Percentiles rank a stretch among this genome's conserved stretches.
Conservation (phyloP, 345 rosid species). For the Laguncularia racemosa region DNA sequence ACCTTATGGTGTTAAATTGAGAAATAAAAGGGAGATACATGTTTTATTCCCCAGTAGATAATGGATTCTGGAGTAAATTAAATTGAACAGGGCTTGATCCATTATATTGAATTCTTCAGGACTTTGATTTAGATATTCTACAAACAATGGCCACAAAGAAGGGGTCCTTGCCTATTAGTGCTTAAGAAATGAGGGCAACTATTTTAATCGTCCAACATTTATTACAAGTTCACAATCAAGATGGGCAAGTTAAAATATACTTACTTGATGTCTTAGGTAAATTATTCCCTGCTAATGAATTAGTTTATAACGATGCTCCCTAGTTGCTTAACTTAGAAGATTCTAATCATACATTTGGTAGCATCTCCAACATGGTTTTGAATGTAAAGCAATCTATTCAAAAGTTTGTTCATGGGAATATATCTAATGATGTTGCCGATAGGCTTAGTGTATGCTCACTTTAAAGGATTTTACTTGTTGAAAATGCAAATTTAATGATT, state of each 20-base stretch:
- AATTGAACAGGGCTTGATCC: too few species aligned
- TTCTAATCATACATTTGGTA: conserved; percentile 34
- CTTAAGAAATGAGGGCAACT: conserved; percentile 73
- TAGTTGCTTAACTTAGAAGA: conserved; percentile 80
- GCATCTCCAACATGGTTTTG: conserved; percentile 42
- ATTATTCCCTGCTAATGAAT: conserved; percentile 61
- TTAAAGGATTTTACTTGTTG: conserved; percentile 86
- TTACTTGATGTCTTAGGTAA: conserved; percentile 79
- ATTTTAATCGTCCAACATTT: conserved; percentile 80
- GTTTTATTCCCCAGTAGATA: too few species aligned
- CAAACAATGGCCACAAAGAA: conserved; percentile 67
- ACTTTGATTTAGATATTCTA: conserved; percentile 74
- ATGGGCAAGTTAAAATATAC: conserved; percentile 49
- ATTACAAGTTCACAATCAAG: conserved; percentile 63
- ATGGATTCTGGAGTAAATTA: too few species aligned
- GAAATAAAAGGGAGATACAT: too few species aligned
- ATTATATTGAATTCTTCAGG: too few species aligned
- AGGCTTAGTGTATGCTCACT: conserved; percentile 92
- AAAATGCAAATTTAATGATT: conserved; percentile 95
- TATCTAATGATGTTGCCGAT: conserved; percentile 93
- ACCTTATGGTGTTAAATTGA: too few species aligned
- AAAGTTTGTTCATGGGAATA: conserved; percentile 80
- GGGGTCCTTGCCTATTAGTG: conserved; percentile 62
- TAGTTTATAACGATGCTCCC: conserved; percentile 94
- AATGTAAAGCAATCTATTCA: conserved; percentile 60